Base-by-base conservation (phyloP, 2,329 filamentous ascomycete species). In the Exophiala sp. region DNA sequence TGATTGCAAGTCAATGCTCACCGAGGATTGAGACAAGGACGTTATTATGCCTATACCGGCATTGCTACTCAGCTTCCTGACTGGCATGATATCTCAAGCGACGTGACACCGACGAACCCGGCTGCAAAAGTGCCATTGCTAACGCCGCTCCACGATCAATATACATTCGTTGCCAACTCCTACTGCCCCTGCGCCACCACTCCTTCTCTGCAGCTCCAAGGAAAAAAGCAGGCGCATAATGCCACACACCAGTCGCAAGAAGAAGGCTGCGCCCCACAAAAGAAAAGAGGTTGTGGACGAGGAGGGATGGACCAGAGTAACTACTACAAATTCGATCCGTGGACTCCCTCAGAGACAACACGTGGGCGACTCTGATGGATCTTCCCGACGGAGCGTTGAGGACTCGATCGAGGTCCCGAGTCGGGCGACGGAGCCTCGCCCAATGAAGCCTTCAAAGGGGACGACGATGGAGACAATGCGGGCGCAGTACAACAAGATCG, bases 211-310 rank as follows among this genome's bases (percentile, higher is more conserved):
- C n/a, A n/a, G n/a, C n/a, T n/a, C n/a, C n/a, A n/a, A n/a, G n/a
- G n/a, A n/a, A n/a, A n/a, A n/a, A n/a, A 24, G 39, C n/a, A 24
- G n/a, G 19, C 10, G 6, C 21, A 38, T 24, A 10, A 58, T 58
- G 56, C 56, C 56, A 24, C 56, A 57, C 23, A 57, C 56, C 11
- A 55, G 51, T 30, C 50, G 46, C 34, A 53, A 52, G 46, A 57
- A 55, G 39, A 52, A 53, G 14, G 10, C 14, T 4, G 8, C 8
- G 4, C 38, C n/a, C 19, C 50, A 46, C 19, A 52, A 55, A 35
- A 50, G 50, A 21, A 46, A 45, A 27, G 50, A 53, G 32, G 42
- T 57, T 8, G 27, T 55, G 22, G 54, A 55, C 30, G 46, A 57
- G 2, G 49, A 57, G 27, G 56, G 56, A 10, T 58, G 56, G 56